Evolutionary conservation across 1,139 yeast genomes (phyloP).

Genomic region (Magnusiomyces magnusii): DNA sequence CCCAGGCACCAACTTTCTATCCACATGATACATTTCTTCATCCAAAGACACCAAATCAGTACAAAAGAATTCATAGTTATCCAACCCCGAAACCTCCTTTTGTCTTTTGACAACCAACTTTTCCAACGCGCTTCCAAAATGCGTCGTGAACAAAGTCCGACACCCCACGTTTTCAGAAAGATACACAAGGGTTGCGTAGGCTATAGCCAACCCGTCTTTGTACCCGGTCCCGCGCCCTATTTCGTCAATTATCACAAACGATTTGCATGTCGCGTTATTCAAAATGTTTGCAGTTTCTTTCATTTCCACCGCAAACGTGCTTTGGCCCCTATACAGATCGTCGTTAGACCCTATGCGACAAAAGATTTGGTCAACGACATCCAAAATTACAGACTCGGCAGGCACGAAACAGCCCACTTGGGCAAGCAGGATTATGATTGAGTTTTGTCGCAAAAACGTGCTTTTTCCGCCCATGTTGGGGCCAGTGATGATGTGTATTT

Average conservation of each 20-base stretch:
- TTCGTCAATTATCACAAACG: slow-evolving; percentile 57
- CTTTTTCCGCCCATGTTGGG: slow-evolving; percentile 99
- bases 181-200: slow-evolving; percentile 67
- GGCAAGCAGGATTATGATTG: slow-evolving; percentile 75
- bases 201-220: slow-evolving; percentile 82
- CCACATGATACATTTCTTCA: slow-evolving; percentile 35
- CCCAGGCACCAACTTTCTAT: slow-evolving; percentile 65
- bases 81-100: slow-evolving; percentile 20
- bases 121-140: slow-evolving; percentile 68
- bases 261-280: slow-evolving; percentile 62
- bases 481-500: slow-evolving; percentile 75
- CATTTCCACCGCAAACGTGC: slow-evolving; percentile 98
- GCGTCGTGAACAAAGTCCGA: slow-evolving; percentile 86
- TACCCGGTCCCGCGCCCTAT: slow-evolving; percentile 97
- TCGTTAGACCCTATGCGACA: slow-evolving; percentile 90
- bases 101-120: slow-evolving; percentile 32
- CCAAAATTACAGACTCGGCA: slow-evolving; percentile 61
- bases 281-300: slow-evolving; percentile 82
- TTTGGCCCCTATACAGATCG: slow-evolving; percentile 74
- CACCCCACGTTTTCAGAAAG: slow-evolving; percentile 52
- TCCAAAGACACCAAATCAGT: background rate
- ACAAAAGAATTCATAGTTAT: background rate
- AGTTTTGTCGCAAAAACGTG: slow-evolving; percentile 82
- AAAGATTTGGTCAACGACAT: slow-evolving; percentile 77
- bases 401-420: slow-evolving; percentile 92